phyloP scores from a whole-genome alignment of 2,329 filamentous ascomycete species.

The Alternaria triticimaculans region DNA sequence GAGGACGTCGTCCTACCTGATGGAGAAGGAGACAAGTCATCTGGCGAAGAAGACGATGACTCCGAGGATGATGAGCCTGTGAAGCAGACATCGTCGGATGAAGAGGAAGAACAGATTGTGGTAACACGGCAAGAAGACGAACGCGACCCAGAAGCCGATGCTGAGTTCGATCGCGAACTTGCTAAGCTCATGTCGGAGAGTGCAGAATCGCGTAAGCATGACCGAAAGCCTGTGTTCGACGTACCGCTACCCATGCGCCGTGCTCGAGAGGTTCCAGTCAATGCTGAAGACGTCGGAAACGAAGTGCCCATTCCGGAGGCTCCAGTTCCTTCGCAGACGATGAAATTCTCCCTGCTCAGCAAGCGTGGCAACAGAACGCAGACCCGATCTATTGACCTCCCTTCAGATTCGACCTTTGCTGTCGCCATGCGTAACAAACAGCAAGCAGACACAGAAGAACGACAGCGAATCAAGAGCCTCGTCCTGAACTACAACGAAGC shows the following conservation, averaged over 20 bases:
- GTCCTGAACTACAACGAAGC: conserved; percentile 92
- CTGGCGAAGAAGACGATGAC: conserved; percentile 62
- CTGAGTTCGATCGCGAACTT: conserved; percentile 96
- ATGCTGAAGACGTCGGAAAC: conserved; percentile 49
- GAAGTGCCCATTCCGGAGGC: conserved; percentile 50
- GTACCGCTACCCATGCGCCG: conserved; percentile 93
- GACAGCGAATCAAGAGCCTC: conserved; percentile 97
- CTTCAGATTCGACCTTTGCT: conserved; percentile 90
- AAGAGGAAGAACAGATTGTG: conserved; percentile 85
- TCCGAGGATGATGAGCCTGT: conserved; percentile 55
- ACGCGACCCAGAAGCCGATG: conserved; percentile 90
- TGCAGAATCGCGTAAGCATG: conserved; percentile 92
- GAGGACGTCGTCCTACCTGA: conserved; percentile 52
- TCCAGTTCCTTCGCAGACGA: conserved; percentile 62
- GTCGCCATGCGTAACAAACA: conserved; percentile 96
- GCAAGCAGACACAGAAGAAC: conserved; percentile 92
- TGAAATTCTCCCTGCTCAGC: conserved; percentile 95
- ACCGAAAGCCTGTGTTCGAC: conserved; percentile 92
- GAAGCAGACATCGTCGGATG: conserved; percentile 67
- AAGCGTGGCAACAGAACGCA: conserved; percentile 96
- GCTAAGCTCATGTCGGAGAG: conserved; percentile 99
- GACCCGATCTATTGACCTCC: conserved; percentile 89
- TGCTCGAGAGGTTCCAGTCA: conserved; percentile 62
- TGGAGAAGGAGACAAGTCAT: conserved; percentile 61
- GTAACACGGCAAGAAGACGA: conserved; percentile 91